phyloP scores from a whole-genome alignment of 2,329 filamentous ascomycete genomes.

The Sporothrix dimorphospora region DNA sequence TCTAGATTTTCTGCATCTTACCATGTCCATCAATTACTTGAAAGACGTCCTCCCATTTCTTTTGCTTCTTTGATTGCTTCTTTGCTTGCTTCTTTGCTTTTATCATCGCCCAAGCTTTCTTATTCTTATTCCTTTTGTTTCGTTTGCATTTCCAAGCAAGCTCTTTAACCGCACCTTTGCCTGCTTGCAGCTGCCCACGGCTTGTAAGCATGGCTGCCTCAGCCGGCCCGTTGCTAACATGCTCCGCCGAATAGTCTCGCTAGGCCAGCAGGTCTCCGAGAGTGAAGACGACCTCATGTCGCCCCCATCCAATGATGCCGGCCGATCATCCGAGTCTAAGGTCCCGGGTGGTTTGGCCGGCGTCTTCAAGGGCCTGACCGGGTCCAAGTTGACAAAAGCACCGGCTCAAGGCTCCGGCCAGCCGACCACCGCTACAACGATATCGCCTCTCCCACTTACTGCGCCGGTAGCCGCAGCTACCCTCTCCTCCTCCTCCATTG shows the following conservation, averaged over 20 bases:
- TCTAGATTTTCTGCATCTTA: constrained; percentile 2
- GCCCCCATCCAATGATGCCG: constrained; percentile 61
- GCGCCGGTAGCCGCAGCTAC: constrained; percentile 42
- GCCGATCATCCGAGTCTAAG: constrained; percentile 58
- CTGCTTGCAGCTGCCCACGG: no score
- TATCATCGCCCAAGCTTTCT: neutral
- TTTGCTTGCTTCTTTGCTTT: neutral
- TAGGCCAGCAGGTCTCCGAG: constrained; percentile 48
- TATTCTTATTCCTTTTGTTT: neutral
- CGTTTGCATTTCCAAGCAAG: neutral
- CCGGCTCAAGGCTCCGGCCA: constrained; percentile 8
- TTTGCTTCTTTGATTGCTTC: neutral
- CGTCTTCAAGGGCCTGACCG: constrained; percentile 65
- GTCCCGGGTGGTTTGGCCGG: constrained; percentile 61
- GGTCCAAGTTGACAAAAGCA: constrained; percentile 57
- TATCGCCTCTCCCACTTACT: constrained; percentile 22
- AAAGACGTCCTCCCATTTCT: neutral
- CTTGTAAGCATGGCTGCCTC: constrained; percentile 7
- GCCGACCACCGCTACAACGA: neutral
- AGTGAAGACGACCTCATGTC: constrained; percentile 61
- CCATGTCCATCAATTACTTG: neutral
- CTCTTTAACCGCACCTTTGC: neutral
- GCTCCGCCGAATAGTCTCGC: constrained; percentile 49
- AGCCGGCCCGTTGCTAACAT: constrained; percentile 42
- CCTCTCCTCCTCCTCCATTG: constrained; percentile 40